A percentile compares a stretch with the other conserved stretches of the same genome.
Conservation (phyloP, 352 stramenopile species). For the Phytophthora ramorum region DNA sequence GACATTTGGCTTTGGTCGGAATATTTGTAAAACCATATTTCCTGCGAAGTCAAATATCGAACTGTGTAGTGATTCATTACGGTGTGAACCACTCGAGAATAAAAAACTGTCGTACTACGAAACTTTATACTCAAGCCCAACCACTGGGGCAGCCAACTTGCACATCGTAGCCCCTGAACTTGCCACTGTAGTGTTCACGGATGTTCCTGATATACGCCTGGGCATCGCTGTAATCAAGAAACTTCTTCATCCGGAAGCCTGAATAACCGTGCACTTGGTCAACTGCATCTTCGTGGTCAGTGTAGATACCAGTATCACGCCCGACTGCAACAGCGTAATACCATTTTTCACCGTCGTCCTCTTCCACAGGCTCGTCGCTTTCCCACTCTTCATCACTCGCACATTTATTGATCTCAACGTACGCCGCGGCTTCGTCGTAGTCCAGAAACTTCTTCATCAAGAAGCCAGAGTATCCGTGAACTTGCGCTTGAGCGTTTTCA, state of each 20-base stretch:
- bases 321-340: conserved; percentile 65
- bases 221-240: conserved; percentile 49
- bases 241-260: conserved; percentile 68
- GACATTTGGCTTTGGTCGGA: too few relatives aligned
- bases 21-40: too few relatives aligned
- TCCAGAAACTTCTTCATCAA: conserved; percentile 71
- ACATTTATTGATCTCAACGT: conserved; percentile 5
- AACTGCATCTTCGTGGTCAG: conserved; percentile 37
- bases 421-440: conserved; percentile 35
- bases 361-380: neutral
- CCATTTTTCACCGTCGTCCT: conserved; percentile 4
- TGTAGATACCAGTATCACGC: conserved; percentile 53
- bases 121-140: neutral
- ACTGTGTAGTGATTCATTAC: neutral
- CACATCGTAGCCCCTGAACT: neutral
- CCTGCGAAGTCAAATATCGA: too few relatives aligned
- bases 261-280: conserved; percentile 59
- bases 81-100: neutral
- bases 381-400: neutral
- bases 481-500: conserved; percentile 43
- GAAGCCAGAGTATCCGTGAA: conserved; percentile 57
- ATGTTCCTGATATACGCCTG: conserved; percentile 15
- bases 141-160: neutral
- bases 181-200: neutral
- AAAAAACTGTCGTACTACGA: neutral